phyloP scores from a whole-genome alignment of 2,329 filamentous ascomycete species.

The Diaporthe nobilis region DNA sequence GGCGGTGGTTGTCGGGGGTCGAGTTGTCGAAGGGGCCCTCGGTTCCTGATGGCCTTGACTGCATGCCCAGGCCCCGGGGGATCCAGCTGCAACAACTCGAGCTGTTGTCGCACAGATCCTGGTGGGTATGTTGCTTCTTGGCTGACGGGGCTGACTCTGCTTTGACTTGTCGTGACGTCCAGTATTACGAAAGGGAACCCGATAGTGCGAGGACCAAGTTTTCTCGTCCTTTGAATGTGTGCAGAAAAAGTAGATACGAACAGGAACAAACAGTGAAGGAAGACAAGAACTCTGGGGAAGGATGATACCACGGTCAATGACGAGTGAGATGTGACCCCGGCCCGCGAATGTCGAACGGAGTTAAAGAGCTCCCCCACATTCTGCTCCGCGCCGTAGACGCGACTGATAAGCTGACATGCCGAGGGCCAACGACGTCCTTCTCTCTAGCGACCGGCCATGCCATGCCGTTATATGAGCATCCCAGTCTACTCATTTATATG shows the following conservation, averaged over 20 bases:
- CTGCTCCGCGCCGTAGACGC: slow-evolving; percentile 27
- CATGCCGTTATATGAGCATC: background rate
- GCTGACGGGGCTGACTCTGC: slow-evolving; percentile 13
- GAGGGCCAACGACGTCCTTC: background rate
- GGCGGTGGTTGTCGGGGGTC: slow-evolving; percentile 31
- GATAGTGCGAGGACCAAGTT: no score
- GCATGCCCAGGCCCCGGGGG: slow-evolving; percentile 40
- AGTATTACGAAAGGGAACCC: no score
- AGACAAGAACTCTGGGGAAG: background rate
- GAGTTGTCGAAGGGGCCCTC: slow-evolving; percentile 30
- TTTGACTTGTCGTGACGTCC: background rate
- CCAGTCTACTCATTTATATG: background rate
- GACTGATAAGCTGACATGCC: slow-evolving; percentile 31
- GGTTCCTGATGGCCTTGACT: slow-evolving; percentile 36
- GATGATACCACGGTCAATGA: slow-evolving; percentile 10
- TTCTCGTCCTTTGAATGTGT: background rate
- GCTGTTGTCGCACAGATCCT: slow-evolving; percentile 35
- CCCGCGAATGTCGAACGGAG: slow-evolving; percentile 10
- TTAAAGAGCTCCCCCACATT: slow-evolving; percentile 35
- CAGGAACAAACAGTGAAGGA: background rate
- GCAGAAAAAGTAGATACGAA: background rate
- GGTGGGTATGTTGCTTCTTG: slow-evolving; percentile 17
- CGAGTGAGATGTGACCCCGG: background rate
- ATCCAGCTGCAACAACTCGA: slow-evolving; percentile 39
- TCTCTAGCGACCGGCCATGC: background rate